Evolutionary conservation across 2,329 filamentous ascomycete genomes (phyloP).

Genomic region (Trichophyton mentagrophytes): DNA sequence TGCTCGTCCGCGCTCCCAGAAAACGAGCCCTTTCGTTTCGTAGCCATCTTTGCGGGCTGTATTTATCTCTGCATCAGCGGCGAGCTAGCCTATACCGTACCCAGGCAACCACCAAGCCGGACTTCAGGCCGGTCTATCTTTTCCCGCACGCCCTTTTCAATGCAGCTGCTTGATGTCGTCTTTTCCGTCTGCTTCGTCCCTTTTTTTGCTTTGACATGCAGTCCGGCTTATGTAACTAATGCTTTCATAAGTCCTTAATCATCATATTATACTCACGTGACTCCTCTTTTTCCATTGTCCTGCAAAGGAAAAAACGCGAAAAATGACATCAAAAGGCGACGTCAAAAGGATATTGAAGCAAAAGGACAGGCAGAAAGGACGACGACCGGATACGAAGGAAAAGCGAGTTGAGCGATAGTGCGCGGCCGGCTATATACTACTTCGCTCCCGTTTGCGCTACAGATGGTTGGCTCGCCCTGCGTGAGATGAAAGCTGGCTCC

Average conservation of each 20-base stretch:
- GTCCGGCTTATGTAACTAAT: neutral
- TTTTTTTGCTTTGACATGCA: no score
- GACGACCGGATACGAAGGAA: neutral
- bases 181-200: no score
- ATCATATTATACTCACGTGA: neutral
- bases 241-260: neutral
- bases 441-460: neutral
- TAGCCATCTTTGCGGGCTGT: constrained; percentile 54
- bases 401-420: neutral
- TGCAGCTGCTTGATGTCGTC: no score
- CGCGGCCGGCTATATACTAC: neutral
- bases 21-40: constrained; percentile 64
- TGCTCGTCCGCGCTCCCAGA: constrained; percentile 52
- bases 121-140: no score
- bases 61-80: neutral
- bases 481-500: constrained; percentile 1
- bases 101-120: neutral
- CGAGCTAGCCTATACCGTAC: neutral
- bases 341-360: neutral
- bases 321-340: neutral
- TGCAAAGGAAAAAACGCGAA: neutral
- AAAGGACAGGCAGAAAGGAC: neutral
- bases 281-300: neutral
- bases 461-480: neutral
- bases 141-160: no score